Conservation (phyloP, 495 filamentous ascomycete genomes). For the Trichocladium antarcticum region DNA sequence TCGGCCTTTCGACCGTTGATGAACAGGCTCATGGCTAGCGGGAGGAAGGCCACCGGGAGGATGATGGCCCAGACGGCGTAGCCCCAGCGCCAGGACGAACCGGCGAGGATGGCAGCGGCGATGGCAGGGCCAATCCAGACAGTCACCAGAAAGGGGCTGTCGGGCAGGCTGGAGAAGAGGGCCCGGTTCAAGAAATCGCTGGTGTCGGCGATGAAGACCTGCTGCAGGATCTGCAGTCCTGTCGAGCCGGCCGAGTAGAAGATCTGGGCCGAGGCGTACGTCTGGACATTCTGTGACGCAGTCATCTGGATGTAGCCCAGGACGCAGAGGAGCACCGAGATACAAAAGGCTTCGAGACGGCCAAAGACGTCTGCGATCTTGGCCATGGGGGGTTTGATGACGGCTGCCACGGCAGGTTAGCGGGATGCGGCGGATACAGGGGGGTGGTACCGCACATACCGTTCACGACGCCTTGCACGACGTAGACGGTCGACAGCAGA, state of each 20-base stretch:
- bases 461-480: constrained; percentile 44
- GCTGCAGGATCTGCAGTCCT: constrained; percentile 46
- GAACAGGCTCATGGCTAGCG: constrained; percentile 42
- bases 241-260: constrained; percentile 39
- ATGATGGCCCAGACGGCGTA: constrained; percentile 51
- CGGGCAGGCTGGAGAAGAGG: constrained; percentile 48
- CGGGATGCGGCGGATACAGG: not conserved
- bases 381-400: constrained; percentile 36
- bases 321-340: constrained; percentile 26
- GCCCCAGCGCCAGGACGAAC: constrained; percentile 49
- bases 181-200: constrained; percentile 52
- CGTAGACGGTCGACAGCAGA: constrained; percentile 44
- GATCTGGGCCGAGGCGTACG: constrained; percentile 38
- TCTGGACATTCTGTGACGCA: constrained; percentile 28
- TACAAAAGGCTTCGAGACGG: constrained; percentile 31
- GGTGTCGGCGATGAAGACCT: constrained; percentile 56
- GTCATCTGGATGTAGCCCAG: constrained; percentile 34
- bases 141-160: constrained; percentile 51
- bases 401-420: constrained; percentile 16
- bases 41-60: constrained; percentile 42
- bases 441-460: constrained; percentile 12
- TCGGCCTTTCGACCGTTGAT: constrained; percentile 45
- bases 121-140: constrained; percentile 42
- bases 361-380: constrained; percentile 37
- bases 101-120: constrained; percentile 33